phyloP scores from a whole-genome alignment of 768 basidiomycete genomes.

The Mycena galericulata region DNA sequence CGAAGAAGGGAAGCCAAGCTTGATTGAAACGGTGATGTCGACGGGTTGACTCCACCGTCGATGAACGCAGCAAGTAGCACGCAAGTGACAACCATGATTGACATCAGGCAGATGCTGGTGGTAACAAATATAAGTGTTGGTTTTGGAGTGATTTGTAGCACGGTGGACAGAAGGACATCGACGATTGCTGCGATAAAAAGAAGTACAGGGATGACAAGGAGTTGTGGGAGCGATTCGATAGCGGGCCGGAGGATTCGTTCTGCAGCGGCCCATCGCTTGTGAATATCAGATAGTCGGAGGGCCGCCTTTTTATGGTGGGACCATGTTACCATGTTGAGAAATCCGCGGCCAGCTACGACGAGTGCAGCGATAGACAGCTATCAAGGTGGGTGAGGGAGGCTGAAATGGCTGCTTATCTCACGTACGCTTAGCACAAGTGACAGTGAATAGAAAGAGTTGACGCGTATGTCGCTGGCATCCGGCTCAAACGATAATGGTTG shows the following conservation, averaged over 20 bases:
- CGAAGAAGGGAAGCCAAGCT: slow-evolving; percentile 6
- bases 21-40: slow-evolving; percentile 22
- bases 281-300: slow-evolving; percentile 25
- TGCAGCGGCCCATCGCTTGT: slow-evolving; percentile 24
- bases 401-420: background rate
- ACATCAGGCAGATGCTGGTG: slow-evolving; percentile 13
- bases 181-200: slow-evolving; percentile 31
- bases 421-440: slow-evolving; percentile 33
- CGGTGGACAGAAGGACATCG: slow-evolving; percentile 24
- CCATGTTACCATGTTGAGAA: slow-evolving; percentile 31
- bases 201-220: slow-evolving; percentile 31
- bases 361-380: slow-evolving; percentile 34
- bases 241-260: slow-evolving; percentile 26
- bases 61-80: background rate
- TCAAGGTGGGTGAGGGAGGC: background rate
- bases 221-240: slow-evolving; percentile 26
- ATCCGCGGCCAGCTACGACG: slow-evolving; percentile 29
- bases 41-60: slow-evolving; percentile 12
- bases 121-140: slow-evolving; percentile 10
- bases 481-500: slow-evolving; percentile 14
- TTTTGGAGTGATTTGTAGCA: background rate
- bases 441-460: slow-evolving; percentile 31
- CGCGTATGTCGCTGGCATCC: slow-evolving; percentile 17
- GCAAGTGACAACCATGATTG: slow-evolving; percentile 11
- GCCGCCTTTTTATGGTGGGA: slow-evolving; percentile 18